Evolutionary conservation across 2,329 filamentous ascomycete species (phyloP), one percentile per base, ranked within the genome.

Genomic region (Aureobasidium mangrovei): DNA sequence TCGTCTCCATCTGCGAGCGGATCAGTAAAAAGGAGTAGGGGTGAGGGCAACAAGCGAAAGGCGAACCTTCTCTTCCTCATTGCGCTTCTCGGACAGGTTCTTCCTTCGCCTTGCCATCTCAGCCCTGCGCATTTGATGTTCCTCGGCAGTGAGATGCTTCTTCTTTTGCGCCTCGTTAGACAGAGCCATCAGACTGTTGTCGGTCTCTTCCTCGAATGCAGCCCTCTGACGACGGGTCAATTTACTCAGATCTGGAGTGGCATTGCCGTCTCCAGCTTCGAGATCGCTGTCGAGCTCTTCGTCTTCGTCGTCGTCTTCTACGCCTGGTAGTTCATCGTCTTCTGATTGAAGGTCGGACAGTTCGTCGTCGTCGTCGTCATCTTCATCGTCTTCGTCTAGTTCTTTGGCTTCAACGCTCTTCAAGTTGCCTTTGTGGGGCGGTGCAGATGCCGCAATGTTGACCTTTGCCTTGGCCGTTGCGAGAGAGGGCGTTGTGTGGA

Each of bases 51-150:
- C 24, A 24, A 10, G 29, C 33, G 29, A 7, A 40, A 8, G 28
- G 59, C 65, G 29, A 64, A 83, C 81, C 77, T 88, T 88, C 67
- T 88, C 85, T 70, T 88, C 85, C 63, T 88, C 84, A 54, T 86
- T 85, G n/a, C 84, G 78, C 71, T 87, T 86, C 69, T 88, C 85
- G 56, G 81, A 85, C 32, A 88, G 73, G 59, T 88, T 87, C 71
- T 88, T 88, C 57, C 85, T 74, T 52, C 85, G 77, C 54, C 85
- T 74, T 7, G 85, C 85, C 84, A 88, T 88, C 66, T 88, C 85
- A 6, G 83, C 81, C 54, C 85, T 75, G 46, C 85, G 78, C 80
- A 86, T 86, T 44, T 82, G 82, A 64, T 85, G 82, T 63, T 88
- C 85, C 65, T 86, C 85, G 0, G 82, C 84, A 0, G 84, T 86